These are phyloP conservation scores for Pseudomassariella vexata DNA, from an alignment of 2,329 filamentous ascomycete species.

Conservation along the genomic window DNA sequence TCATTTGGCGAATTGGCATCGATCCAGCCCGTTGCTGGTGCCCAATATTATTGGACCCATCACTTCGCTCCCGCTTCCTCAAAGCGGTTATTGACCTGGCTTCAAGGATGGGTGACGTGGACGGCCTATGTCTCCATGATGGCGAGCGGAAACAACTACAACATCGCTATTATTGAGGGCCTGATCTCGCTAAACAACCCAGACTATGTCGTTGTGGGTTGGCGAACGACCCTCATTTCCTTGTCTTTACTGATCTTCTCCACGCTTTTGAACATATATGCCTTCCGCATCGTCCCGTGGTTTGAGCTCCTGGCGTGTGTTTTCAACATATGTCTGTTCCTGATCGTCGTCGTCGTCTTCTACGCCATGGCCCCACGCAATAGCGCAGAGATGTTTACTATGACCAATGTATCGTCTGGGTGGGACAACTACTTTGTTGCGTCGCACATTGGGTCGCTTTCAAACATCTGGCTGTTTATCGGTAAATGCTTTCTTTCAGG, in stretches of 20 bases:
- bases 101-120: conserved; percentile 9
- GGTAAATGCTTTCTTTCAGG: neutral
- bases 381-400: conserved; percentile 4
- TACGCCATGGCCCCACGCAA: conserved; percentile 7
- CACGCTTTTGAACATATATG: conserved; percentile 6
- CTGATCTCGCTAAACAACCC: conserved; percentile 7
- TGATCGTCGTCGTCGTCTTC: conserved; percentile 6
- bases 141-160: conserved; percentile 7
- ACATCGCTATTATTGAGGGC: conserved; percentile 8
- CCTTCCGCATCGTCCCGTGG: conserved; percentile 7
- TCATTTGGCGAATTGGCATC: conserved; percentile 7
- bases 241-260: conserved; percentile 3
- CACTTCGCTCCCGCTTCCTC: conserved; percentile 4
- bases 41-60: conserved; percentile 10
- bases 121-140: conserved; percentile 7
- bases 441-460: conserved; percentile 6
- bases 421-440: conserved; percentile 8
- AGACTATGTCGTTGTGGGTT: conserved; percentile 6
- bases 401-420: conserved; percentile 6
- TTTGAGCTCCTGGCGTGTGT: conserved; percentile 6
- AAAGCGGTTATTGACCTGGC: conserved; percentile 8
- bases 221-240: conserved; percentile 7
- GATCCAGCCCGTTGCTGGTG: conserved; percentile 9
- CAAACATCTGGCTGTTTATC: conserved; percentile 10
- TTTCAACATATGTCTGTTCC: conserved; percentile 6